Base-by-base conservation (phyloP, 805 yeast species). In the Alloascoidea hylecoeti region DNA sequence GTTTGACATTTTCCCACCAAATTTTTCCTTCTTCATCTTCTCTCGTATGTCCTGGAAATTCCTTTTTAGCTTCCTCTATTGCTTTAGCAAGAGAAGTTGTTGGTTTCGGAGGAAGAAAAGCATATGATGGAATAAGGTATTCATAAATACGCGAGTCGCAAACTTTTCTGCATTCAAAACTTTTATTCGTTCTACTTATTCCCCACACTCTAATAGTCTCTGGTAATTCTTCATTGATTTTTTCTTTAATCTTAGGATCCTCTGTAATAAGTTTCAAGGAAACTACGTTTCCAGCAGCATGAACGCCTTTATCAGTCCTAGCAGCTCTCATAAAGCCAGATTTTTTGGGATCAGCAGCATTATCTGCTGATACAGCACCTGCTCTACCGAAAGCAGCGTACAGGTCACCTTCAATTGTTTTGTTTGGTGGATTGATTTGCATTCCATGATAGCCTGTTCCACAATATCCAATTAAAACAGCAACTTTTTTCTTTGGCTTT, bases 401-500 rank as follows among this genome's bases (percentile, higher is more conserved):
- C 4, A 88, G 52, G 37, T 83, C 96, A 12, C 88, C 92, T 58
- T 88, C 97, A 46, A 88, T 88, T 15, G 97, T 88, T 53, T 76
- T 75, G 33, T 73, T 73, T 15, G 88, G 94, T 2, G 95, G 94
- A 53, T 86, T 88, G 45, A 79, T 62, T 58, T 88, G 97, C 95
- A 88, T 84, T 4, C 97, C 97, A 56, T 83, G 92, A 59, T 88
- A 88, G 0, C 96, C 96, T 1, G 95, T 78, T 33, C 97, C 97
- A 55, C 96, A 88, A 61, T 88, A 88, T 3, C 97, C 96, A 46
- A 88, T 66, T 75, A 84, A 67, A 49, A 81, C 75, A 0, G 95
- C 96, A 16, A 85, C 95, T 53, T 88, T 88, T 49, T 75, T 72
- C 66, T 88, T 88, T 16, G 50, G 84, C 68, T 51, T 44, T 16